Conservation (phyloP, 208 protist genomes). For the Trypanosoma platydactyli region DNA sequence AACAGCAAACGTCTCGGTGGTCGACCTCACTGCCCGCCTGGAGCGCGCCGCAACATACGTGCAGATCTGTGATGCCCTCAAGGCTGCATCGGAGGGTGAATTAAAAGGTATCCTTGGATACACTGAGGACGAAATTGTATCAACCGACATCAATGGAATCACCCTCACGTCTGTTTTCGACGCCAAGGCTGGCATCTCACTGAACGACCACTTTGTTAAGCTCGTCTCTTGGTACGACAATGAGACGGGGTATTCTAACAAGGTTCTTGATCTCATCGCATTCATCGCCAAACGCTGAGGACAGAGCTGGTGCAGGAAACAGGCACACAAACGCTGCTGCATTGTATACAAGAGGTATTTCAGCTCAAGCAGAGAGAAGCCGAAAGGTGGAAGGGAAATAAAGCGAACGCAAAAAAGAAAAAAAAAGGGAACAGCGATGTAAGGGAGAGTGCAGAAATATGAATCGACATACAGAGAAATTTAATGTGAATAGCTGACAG, state of each 20-base stretch:
- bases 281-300: constrained; percentile 27
- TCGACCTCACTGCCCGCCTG: constrained; percentile 44
- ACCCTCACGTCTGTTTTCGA: constrained; percentile 97
- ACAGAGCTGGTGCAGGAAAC: neutral
- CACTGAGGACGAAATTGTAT: constrained; percentile 96
- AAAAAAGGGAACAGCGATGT: too few relatives aligned
- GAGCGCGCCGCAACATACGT: constrained; percentile 38
- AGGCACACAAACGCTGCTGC: too few relatives aligned
- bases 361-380: neutral
- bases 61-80: constrained; percentile 42
- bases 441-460: too few relatives aligned
- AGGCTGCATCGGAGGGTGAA: constrained; percentile 35
- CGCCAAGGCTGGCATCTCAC: constrained; percentile 92
- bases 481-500: too few relatives aligned
- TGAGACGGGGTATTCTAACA: constrained; percentile 97
- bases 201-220: constrained; percentile 98
- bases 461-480: too few relatives aligned
- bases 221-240: constrained; percentile 99
- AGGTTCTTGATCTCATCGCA: constrained; percentile 94
- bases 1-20: constrained; percentile 52
- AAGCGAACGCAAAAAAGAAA: too few relatives aligned
- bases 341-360: too few relatives aligned
- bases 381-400: too few relatives aligned
- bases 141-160: constrained; percentile 96
- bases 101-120: constrained; percentile 97